Conservation (phyloP, 2,329 filamentous ascomycete species). For the Triangularia verruculosa region DNA sequence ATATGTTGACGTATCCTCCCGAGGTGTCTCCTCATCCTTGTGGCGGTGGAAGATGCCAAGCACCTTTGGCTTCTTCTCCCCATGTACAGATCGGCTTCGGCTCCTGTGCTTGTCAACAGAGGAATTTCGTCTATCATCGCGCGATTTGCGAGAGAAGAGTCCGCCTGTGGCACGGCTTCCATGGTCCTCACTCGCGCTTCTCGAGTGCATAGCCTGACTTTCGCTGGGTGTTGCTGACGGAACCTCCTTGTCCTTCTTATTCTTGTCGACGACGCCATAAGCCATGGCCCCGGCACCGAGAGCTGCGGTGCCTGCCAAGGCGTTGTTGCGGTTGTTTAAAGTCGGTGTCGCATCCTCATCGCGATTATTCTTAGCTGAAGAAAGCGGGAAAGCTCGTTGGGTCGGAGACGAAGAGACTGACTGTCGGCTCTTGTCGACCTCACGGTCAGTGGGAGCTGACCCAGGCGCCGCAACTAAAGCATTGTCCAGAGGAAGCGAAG, state of each 20-base stretch:
- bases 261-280: constrained; percentile 10
- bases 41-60: constrained; percentile 27
- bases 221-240: not conserved
- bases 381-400: constrained; percentile 20
- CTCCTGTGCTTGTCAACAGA: constrained; percentile 11
- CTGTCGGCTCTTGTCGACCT: not conserved
- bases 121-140: constrained; percentile 8
- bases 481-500: constrained; percentile 13
- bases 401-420: not conserved
- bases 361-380: not conserved
- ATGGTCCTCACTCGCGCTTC: constrained; percentile 8
- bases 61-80: constrained; percentile 23
- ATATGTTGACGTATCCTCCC: constrained; percentile 3
- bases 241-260: constrained; percentile 2
- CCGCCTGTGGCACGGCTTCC: constrained; percentile 5
- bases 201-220: not conserved
- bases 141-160: constrained; percentile 8
- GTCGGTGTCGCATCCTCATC: not conserved
- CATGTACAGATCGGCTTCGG: constrained; percentile 13
- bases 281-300: constrained; percentile 16
- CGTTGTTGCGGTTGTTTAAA: not conserved
- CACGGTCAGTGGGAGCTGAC: not conserved
- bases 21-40: constrained; percentile 18
- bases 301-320: constrained; percentile 15
- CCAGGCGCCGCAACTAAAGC: constrained; percentile 8